Conservation (phyloP, 495 filamentous ascomycete species). For the Xylaria castorea region DNA sequence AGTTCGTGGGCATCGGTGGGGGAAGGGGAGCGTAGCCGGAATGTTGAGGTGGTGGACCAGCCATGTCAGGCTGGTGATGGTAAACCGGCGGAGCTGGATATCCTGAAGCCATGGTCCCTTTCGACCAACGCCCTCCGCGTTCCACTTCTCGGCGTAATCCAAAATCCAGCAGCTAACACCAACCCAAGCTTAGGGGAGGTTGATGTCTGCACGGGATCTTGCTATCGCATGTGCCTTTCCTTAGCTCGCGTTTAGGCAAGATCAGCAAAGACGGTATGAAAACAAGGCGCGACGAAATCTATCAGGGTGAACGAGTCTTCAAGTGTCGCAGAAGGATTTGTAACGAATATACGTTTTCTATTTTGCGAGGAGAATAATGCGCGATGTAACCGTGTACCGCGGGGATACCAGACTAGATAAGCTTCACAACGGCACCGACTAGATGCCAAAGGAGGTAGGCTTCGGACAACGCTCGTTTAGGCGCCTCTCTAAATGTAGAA, state of each 20-base stretch:
- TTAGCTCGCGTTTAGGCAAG: not conserved
- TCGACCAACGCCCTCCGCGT: slow-evolving; percentile 20
- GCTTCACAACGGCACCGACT: slow-evolving; percentile 3
- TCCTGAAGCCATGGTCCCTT: slow-evolving; percentile 42
- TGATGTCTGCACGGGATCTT: slow-evolving; percentile 5
- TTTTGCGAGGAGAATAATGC: not conserved
- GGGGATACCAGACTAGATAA: not conserved
- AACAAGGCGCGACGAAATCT: not conserved
- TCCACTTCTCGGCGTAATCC: slow-evolving; percentile 19
- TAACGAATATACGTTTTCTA: not conserved
- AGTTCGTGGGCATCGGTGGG: slow-evolving; percentile 39
- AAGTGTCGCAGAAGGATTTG: not conserved
- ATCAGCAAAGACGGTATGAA: not conserved
- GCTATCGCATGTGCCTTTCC: slow-evolving; percentile 18
- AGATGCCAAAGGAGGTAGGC: not conserved
- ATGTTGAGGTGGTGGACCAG: slow-evolving; percentile 39
- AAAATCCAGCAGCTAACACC: slow-evolving; percentile 18
- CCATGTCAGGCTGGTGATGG: slow-evolving; percentile 41
- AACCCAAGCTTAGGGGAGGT: slow-evolving; percentile 5
- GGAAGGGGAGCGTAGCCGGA: slow-evolving; percentile 42
- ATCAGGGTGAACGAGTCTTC: not conserved
- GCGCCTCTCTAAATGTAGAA: slow-evolving; percentile 9
- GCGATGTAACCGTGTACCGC: slow-evolving; percentile 22
- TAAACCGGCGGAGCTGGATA: slow-evolving; percentile 43
- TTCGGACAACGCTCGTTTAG: not conserved